These are phyloP conservation scores for Daldinia sp. DNA, from an alignment of 2,329 filamentous ascomycete genomes.

Conservation along the genomic window DNA sequence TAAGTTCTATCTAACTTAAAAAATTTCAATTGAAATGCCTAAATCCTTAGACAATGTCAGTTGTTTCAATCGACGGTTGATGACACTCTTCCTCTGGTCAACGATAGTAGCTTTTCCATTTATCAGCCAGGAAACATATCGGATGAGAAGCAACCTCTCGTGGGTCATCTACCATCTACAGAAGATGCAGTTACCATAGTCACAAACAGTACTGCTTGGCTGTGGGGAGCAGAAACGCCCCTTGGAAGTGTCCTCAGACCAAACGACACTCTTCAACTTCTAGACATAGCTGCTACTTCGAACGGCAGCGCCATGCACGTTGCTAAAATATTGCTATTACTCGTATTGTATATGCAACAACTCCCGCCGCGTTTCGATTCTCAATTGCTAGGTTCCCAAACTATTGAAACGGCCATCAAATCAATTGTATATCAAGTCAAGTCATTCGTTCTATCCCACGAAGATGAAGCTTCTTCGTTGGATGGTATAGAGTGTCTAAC, in stretches of 20 bases:
- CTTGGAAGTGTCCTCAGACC: slow-evolving; percentile 16
- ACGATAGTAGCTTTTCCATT: neutral
- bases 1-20: neutral
- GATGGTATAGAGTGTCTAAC: slow-evolving; percentile 21
- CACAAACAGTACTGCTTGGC: slow-evolving; percentile 18
- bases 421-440: slow-evolving; percentile 17
- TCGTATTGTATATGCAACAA: slow-evolving; percentile 23
- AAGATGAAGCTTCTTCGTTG: slow-evolving; percentile 18
- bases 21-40: neutral
- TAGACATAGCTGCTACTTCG: slow-evolving; percentile 11
- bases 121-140: neutral
- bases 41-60: slow-evolving; percentile 3
- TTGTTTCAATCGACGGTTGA: neutral
- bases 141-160: slow-evolving; percentile 3
- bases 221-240: slow-evolving; percentile 21
- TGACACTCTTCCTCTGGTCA: neutral
- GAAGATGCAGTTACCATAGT: slow-evolving; percentile 22
- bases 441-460: slow-evolving; percentile 16
- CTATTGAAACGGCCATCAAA: slow-evolving; percentile 2
- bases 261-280: slow-evolving; percentile 7
- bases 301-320: slow-evolving; percentile 19
- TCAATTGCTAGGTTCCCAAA: neutral
- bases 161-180: slow-evolving; percentile 15
- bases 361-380: slow-evolving; percentile 15
- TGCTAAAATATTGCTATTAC: slow-evolving; percentile 20